Evolutionary conservation across 2,329 filamentous ascomycete species (phyloP), one percentile per base, ranked within the genome.

Genomic region (Chaetomium globosum): DNA sequence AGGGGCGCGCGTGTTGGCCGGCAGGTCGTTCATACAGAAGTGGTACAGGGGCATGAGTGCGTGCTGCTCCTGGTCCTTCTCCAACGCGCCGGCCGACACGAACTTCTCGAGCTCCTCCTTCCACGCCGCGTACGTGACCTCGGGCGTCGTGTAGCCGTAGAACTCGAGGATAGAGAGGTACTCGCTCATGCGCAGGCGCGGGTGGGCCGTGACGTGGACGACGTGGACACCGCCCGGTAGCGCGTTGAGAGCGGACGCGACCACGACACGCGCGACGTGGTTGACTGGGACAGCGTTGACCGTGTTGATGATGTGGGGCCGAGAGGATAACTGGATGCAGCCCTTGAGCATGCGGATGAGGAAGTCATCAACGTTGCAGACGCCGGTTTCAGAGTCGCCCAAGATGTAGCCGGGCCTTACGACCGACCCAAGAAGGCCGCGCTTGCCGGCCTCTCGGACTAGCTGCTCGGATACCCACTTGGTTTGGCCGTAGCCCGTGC

Each of bases 211-310:
- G 56, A 95, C 88, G 71, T 96, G 92, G 1, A 87, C 84, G 5
- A 96, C 91, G 66, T 84, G 80, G 3, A 82, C 75, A 4, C 75
- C 74, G 53, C 54, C 72, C 4, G 74, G 69, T 0, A 87, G 82
- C 0, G 88, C 88, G 73, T 89, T 84, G 71, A 96, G 82, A 0
- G 87, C 84, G 5, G 89, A 82, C 0, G 93, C 91, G 21, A 92
- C 87, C 30, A 96, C 89, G 8, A 96, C 85, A n/a, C 86, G 83
- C 1, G 89, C 86, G 43, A 97, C 93, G 70, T 96, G 92, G 68
- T 87, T 87, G 30, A 97, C 93, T 0, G 94, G 93, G 0, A 97
- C 90, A 76, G 89, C 87, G 80, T 97, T 98, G 77, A 97, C 87
- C 0, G 92, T 91, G 80, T 97, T 98, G 75, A 82, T 78, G 71